Evolutionary conservation across 345 rosid species (phyloP).

Genomic region (Ailanthus altissimus): DNA sequence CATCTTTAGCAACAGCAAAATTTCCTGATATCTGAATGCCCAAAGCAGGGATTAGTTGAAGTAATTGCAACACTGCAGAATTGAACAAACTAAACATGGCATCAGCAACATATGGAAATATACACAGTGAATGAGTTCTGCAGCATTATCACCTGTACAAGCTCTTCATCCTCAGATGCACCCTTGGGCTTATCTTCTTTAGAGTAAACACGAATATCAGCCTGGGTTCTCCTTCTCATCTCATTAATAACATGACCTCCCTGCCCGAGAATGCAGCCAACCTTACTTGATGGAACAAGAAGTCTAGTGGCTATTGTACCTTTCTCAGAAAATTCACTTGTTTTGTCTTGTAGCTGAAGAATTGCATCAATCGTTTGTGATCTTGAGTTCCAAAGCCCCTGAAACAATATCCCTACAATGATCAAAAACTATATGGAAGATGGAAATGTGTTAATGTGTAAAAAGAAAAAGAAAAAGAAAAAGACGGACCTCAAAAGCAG

Average conservation of each 20-base stretch:
- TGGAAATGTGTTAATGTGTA: background rate
- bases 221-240: slow-evolving; percentile 63
- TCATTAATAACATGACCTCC: slow-evolving; percentile 65
- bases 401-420: slow-evolving; percentile 35
- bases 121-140: background rate
- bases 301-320: slow-evolving; percentile 47
- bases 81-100: background rate
- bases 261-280: slow-evolving; percentile 65
- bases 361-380: slow-evolving; percentile 58
- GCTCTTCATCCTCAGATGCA: slow-evolving; percentile 62
- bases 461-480: slow-evolving; percentile 10
- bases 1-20: slow-evolving; percentile 54
- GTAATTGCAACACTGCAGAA: slow-evolving; percentile 6
- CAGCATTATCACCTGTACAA: slow-evolving; percentile 49
- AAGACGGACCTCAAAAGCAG: slow-evolving; percentile 61
- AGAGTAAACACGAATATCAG: slow-evolving; percentile 55
- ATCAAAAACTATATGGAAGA: slow-evolving; percentile 23
- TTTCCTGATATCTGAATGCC: slow-evolving; percentile 54
- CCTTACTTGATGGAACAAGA: slow-evolving; percentile 60
- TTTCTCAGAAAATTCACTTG: slow-evolving; percentile 50
- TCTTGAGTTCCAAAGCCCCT: slow-evolving; percentile 45
- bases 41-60: slow-evolving; percentile 23
- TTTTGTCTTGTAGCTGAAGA: slow-evolving; percentile 56
- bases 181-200: slow-evolving; percentile 58
- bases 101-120: background rate